phyloP scores from a whole-genome alignment of 2,329 filamentous ascomycete species.

The Stylonectria norvegica region DNA sequence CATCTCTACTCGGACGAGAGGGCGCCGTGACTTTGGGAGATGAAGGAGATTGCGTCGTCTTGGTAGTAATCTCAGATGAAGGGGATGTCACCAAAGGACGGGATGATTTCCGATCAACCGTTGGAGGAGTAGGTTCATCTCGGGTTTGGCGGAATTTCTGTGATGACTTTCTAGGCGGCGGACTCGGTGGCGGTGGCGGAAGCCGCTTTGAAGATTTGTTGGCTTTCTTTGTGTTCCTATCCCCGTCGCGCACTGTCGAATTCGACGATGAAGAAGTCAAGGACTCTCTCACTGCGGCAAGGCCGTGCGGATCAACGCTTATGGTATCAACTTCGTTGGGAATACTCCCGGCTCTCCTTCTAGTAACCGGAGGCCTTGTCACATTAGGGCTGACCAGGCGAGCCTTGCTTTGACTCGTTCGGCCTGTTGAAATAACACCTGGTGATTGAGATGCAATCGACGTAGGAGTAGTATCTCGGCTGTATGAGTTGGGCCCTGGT shows the following conservation, averaged over 20 bases:
- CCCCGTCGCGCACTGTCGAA: constrained; percentile 60
- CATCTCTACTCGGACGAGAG: constrained; percentile 64
- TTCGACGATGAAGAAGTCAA: constrained; percentile 69
- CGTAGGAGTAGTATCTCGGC: constrained; percentile 73
- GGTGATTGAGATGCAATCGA: constrained; percentile 75
- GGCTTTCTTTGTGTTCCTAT: constrained; percentile 39
- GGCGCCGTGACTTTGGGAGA: constrained; percentile 45
- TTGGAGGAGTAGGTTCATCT: constrained; percentile 38
- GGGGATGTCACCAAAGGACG: constrained; percentile 30
- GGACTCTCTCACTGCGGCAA: constrained; percentile 66
- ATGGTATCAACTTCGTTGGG: constrained; percentile 48
- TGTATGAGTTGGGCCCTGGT: constrained; percentile 65
- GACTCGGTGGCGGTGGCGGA: constrained; percentile 54
- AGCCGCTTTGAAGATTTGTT: constrained; percentile 42
- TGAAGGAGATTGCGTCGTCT: constrained; percentile 22
- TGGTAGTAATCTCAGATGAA: constrained; percentile 31
- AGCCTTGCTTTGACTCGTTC: constrained; percentile 43
- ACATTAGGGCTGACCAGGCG: constrained; percentile 55
- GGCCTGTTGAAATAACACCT: constrained; percentile 50
- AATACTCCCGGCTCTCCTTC: constrained; percentile 54
- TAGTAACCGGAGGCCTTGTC: constrained; percentile 58
- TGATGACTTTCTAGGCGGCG: constrained; percentile 60
- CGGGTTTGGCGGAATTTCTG: constrained; percentile 46
- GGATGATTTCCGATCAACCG: constrained; percentile 32
- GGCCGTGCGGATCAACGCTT: constrained; percentile 50